Percentiles rank a stretch among this genome's conserved stretches.
Conservation (phyloP, 2,329 filamentous ascomycete species). For the Penicillium sumatraense region DNA sequence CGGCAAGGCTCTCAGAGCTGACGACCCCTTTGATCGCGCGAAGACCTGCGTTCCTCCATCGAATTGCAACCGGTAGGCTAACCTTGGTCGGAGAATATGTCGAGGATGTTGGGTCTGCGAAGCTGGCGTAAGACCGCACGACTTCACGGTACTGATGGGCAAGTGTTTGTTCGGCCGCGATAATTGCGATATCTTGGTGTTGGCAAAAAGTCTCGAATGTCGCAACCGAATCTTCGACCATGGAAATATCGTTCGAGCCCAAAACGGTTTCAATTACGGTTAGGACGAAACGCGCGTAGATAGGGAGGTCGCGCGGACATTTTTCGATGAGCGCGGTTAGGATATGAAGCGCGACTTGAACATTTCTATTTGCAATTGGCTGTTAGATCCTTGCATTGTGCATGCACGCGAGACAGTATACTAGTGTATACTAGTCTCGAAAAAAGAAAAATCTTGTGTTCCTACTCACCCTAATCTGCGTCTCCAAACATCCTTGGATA, state of each 20-base stretch:
- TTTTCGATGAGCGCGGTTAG: conserved; percentile 91
- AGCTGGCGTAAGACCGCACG: conserved; percentile 76
- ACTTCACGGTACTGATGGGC: conserved; percentile 81
- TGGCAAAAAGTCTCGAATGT: conserved; percentile 89
- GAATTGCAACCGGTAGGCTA: conserved; percentile 75
- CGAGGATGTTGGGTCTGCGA: conserved; percentile 68
- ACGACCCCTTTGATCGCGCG: conserved; percentile 82
- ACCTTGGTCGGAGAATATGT: conserved; percentile 55
- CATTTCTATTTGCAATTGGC: conserved; percentile 64
- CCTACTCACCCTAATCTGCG: conserved; percentile 78
- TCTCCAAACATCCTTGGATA: conserved; percentile 87
- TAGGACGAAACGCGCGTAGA: conserved; percentile 84
- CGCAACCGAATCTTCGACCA: conserved; percentile 87
- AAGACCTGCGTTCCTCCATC: conserved; percentile 75
- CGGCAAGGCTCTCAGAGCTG: conserved; percentile 76
- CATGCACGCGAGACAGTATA: neutral
- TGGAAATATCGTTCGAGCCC: conserved; percentile 82
- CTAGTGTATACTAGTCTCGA: neutral
- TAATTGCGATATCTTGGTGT: conserved; percentile 81
- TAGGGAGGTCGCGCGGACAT: conserved; percentile 82
- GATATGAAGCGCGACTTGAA: conserved; percentile 93
- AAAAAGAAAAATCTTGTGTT: too few species aligned
- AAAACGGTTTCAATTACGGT: conserved; percentile 83
- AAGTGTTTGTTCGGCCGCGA: conserved; percentile 85
- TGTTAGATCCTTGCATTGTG: conserved; percentile 12